Base-by-base conservation (phyloP, 441 rosid genomes). In the Adansonia rubrostipa region DNA sequence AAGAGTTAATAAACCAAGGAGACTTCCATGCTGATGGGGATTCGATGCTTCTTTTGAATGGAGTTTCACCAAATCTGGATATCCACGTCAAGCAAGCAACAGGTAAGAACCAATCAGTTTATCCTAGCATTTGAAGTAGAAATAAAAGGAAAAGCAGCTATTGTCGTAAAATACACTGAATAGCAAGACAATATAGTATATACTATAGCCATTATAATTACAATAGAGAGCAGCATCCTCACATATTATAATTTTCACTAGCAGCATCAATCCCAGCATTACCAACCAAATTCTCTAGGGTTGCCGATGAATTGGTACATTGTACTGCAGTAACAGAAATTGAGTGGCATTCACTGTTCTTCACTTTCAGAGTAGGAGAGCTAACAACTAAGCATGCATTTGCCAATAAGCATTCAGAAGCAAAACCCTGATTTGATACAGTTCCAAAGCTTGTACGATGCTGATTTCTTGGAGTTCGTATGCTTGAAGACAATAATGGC, bases 1-100 rank as follows among this genome's bases (percentile, higher is more conserved):
- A 88, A 53, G 98, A 87, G 86, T 94, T 93, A 6, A 95, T 72
- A 80, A 92, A 97, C 95, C 97, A 91, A 54, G 99, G 99, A 17
- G 99, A 97, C 81, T 92, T 97, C 99, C 99, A 97, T 57, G 97
- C 99, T 56, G 98, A 94, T 70, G 99, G 99, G 63, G 99, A 97
- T 82, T 97, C 98, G 8, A 94, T 80, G 77, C 95, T 90, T 85
- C 98, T 88, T 80, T 81, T 89, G 78, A 94, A 91, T 51, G 98
- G 98, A 77, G 98, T 96, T 72, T 87, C 97, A 71, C 96, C 92
- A 80, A 92, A 93, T 83, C 99, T 93, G 89, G 28, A 83, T 78
- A 79, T 8, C 8, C 65, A 19, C 28, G 74, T 71, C 68, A 80
- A 74, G 11, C 62, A 74, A 75, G 20, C 56, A 69, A 53, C 64